Base-by-base conservation (phyloP, 371 early-diverging fungal species). In the Mucor sp. region DNA sequence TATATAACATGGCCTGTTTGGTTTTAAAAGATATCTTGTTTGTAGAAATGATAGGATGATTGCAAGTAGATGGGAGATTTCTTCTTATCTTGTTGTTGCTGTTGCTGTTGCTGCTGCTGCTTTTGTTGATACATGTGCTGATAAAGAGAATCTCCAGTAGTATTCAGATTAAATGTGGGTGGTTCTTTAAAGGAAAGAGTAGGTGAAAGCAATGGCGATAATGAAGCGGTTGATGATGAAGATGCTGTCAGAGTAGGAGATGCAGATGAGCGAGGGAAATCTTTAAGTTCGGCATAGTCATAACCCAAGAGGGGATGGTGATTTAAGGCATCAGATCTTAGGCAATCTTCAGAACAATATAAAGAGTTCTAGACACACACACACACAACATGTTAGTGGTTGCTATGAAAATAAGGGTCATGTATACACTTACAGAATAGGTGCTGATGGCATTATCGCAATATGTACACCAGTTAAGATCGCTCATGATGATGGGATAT, bases 251-350 rank as follows among this genome's bases (percentile, higher is more conserved):
- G 43, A 6, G 67, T 58, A 44, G 39, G 30, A 32, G 67, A 48
- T 21, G 75, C 48, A 56, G 74, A 68, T 23, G 68, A 67, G 25
- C 72, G 74, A 48, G 77, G 77, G 30, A 77, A 77, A 17, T 66
- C 70, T 25, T 69, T 62, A 14, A 77, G 69, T 19, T 74, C 77
- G 59, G 69, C 63, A 48, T 71, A 77, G 55, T 74, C 72, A 61
- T 77, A 77, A 6, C 77, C 76, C 19, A 76, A 70, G 47, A 76
- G 44, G 19, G 76, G 76, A 43, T 76, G 76, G 39, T 69, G 76
- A 17, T 28, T 62, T 23, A 75, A 57, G 25, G 76, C 73, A 41
- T 76, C 76, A 48, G 67, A 63, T 62, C 65, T 57, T 9, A 76
- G 57, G 32, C 76, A 76, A 50, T 74, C 73, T 63, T 76, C 76